Evolutionary conservation across 805 yeast genomes (phyloP).

Genomic region (Metschnikowia rubicola): DNA sequence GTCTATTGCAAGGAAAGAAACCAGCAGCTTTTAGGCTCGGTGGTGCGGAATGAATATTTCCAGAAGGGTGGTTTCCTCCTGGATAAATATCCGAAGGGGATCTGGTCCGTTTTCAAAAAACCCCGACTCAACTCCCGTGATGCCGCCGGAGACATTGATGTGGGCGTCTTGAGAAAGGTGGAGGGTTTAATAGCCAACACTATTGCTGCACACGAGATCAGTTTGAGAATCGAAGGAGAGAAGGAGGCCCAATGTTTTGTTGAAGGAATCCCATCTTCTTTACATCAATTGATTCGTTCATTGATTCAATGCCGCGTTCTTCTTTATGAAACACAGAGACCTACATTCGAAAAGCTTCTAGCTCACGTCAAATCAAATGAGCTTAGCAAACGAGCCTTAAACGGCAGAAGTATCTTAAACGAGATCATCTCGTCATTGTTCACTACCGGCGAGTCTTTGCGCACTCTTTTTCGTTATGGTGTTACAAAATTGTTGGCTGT

Average conservation of each 20-base stretch:
- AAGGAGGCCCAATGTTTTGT: slow-evolving; percentile 24
- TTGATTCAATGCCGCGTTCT: slow-evolving; percentile 38
- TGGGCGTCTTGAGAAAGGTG: not conserved
- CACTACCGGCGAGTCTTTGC: slow-evolving; percentile 45
- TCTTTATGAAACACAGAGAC: slow-evolving; percentile 1
- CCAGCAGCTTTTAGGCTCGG: not conserved
- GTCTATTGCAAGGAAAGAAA: not conserved
- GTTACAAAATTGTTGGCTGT: slow-evolving; percentile 27
- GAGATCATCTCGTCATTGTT: slow-evolving; percentile 40
- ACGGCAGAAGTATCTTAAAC: slow-evolving; percentile 32
- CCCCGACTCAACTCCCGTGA: not conserved
- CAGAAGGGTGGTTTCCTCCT: not conserved
- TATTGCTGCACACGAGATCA: slow-evolving; percentile 55
- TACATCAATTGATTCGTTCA: slow-evolving; percentile 35
- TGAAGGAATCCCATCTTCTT: slow-evolving; percentile 24
- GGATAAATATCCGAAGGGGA: not conserved
- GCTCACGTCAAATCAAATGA: not conserved
- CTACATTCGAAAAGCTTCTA: not conserved
- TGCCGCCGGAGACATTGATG: not conserved
- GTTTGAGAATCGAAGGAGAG: slow-evolving; percentile 48
- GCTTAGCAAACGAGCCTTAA: not conserved
- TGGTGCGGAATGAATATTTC: not conserved
- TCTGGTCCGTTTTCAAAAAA: not conserved
- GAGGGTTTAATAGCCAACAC: slow-evolving; percentile 36
- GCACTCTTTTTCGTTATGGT: slow-evolving; percentile 32